These are phyloP conservation scores for Cladophialophora carrionii DNA, from an alignment of 2,329 filamentous ascomycete genomes.

Conservation along the genomic window DNA sequence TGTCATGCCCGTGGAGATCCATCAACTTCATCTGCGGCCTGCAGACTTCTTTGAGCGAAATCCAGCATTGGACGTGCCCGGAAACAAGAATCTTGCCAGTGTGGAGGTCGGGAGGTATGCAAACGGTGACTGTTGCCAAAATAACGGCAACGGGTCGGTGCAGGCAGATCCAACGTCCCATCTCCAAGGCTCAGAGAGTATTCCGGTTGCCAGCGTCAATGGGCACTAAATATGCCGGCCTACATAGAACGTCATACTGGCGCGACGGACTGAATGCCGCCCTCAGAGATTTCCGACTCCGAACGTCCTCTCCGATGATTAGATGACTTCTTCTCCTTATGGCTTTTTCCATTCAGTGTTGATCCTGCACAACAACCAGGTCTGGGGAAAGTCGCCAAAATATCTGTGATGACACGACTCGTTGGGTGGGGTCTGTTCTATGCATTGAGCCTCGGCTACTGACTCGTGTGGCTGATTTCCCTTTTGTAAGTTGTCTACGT, in stretches of 20 bases:
- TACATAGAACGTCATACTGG: not conserved
- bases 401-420: not conserved
- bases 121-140: conserved; percentile 28
- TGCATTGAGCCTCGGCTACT: not conserved
- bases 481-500: not conserved
- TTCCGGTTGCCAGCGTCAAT: conserved; percentile 25
- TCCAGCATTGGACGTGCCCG: conserved; percentile 57
- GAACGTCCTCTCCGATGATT: not conserved
- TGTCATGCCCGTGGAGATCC: conserved; percentile 54
- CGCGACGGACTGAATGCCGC: not conserved
- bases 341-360: not conserved
- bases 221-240: conserved; percentile 16
- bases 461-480: not conserved
- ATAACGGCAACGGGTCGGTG: conserved; percentile 18
- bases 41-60: conserved; percentile 59
- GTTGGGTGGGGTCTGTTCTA: not conserved
- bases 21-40: conserved; percentile 53
- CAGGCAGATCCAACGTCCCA: conserved; percentile 25
- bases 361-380: not conserved
- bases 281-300: not conserved
- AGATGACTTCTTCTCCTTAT: not conserved
- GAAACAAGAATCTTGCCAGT: conserved; percentile 42
- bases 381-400: too few relatives aligned
- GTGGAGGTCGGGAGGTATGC: conserved; percentile 34
- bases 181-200: conserved; percentile 27